Percentiles rank a stretch among this genome's conserved stretches.
Evolutionary conservation across 129 eudicot species (phyloP).

Genomic region (Dittrichia graveolens): DNA sequence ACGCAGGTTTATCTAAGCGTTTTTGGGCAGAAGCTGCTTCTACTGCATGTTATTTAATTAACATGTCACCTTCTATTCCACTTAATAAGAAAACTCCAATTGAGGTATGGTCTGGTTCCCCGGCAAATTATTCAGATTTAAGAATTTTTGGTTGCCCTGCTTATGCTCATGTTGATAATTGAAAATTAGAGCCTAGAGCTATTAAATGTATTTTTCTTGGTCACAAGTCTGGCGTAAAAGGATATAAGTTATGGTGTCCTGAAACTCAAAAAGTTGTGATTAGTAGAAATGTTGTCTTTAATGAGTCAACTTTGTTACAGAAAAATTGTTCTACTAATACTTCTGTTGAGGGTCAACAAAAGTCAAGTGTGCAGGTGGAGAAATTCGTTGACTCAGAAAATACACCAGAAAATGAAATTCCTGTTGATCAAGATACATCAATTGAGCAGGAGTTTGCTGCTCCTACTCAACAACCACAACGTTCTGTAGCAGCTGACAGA

Average conservation of each 20-base stretch:
- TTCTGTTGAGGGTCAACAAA: not conserved
- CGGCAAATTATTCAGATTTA: no score
- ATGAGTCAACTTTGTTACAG: not conserved
- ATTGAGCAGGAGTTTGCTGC: not conserved
- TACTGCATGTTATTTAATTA: constrained; percentile 4
- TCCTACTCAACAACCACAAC: constrained; percentile 9
- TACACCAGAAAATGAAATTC: not conserved
- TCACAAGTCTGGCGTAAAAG: constrained; percentile 25
- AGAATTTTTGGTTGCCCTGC: constrained; percentile 17
- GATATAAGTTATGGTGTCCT: constrained; percentile 23
- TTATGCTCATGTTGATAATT: constrained; percentile 23
- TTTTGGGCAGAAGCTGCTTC: not conserved
- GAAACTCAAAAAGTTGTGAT: constrained; percentile 5
- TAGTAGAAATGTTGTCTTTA: constrained; percentile 7
- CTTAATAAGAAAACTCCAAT: constrained; percentile 4
- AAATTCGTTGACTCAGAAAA: not conserved
- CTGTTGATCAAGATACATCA: not conserved
- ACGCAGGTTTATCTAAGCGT: constrained; percentile 4
- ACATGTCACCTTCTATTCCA: constrained; percentile 7
- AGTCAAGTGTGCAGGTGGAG: constrained; percentile 24
- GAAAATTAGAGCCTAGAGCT: constrained; percentile 27
- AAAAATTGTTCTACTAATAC: constrained; percentile 5
- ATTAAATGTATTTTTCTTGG: constrained; percentile 30
- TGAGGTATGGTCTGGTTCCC: constrained; percentile 22
- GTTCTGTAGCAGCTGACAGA: not conserved